These are phyloP conservation scores for Cruciata laevipes DNA, from an alignment of 257 asterid species.

Conservation along the genomic window DNA sequence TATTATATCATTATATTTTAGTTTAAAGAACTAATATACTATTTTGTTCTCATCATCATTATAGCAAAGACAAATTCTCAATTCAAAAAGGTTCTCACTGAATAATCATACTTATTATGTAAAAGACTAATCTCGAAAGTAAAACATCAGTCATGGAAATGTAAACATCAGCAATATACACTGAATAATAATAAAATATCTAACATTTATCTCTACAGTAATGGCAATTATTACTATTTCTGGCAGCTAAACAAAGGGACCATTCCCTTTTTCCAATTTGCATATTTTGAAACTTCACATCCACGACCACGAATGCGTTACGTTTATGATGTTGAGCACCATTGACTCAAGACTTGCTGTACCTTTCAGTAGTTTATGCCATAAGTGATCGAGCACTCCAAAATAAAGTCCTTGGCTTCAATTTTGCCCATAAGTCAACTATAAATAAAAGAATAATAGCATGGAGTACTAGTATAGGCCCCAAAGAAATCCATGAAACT, in stretches of 20 bases:
- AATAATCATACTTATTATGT: no score
- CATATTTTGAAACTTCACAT: not conserved
- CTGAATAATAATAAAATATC: no score
- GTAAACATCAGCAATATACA: no score
- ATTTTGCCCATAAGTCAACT: constrained; percentile 6
- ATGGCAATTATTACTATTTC: not conserved
- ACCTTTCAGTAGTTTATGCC: not conserved
- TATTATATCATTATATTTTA: no score
- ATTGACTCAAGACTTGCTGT: no score
- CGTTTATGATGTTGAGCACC: not conserved
- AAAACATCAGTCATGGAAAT: no score
- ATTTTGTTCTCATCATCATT: no score
- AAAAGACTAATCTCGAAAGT: no score
- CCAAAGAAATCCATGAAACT: not conserved
- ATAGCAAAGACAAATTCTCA: no score
- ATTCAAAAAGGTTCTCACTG: no score
- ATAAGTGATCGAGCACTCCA: not conserved
- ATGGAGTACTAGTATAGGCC: not conserved
- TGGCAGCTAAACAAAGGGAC: not conserved
- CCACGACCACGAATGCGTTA: not conserved
- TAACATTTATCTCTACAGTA: no score
- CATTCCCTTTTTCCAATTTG: not conserved
- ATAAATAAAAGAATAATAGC: not conserved
- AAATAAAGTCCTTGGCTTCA: not conserved
- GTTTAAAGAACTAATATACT: no score